Evolutionary conservation across 1,284 basidiomycete species (phyloP).

Genomic region (Rhodotorula sp.): DNA sequence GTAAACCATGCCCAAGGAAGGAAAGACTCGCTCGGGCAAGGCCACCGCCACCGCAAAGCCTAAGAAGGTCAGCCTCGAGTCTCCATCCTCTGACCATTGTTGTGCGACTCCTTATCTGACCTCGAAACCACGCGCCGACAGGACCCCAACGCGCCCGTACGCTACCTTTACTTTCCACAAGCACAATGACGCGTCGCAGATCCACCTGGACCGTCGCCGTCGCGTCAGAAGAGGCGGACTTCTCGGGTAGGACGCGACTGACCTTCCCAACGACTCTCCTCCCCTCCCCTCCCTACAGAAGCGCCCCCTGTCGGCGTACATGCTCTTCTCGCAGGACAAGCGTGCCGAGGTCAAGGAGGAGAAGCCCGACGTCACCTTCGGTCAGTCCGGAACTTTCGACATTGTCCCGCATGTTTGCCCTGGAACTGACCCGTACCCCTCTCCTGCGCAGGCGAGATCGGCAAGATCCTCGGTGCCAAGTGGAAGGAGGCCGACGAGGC

Average conservation of each 20-base stretch:
- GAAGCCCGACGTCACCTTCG: conserved; percentile 91
- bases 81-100: not conserved
- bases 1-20: conserved; percentile 70
- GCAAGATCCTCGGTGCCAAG: conserved; percentile 81
- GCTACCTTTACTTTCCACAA: not conserved
- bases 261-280: not conserved
- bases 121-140: not conserved
- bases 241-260: not conserved
- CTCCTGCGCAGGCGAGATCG: conserved; percentile 64
- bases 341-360: conserved; percentile 90
- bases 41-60: conserved; percentile 49
- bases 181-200: not conserved
- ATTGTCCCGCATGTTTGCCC: not conserved
- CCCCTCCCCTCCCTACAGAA: conserved; percentile 52
- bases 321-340: conserved; percentile 98
- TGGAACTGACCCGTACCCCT: conserved; percentile 5
- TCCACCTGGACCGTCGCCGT: not conserved
- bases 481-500: conserved; percentile 83
- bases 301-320: conserved; percentile 90
- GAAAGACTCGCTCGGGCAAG: conserved; percentile 58
- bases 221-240: not conserved
- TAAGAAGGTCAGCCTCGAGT: conserved; percentile 57
- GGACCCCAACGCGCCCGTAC: conserved; percentile 68
- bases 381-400: conserved; percentile 53
- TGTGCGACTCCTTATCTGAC: too few species aligned